phyloP scores from a whole-genome alignment of 1,284 basidiomycete species.

The Coniferiporia weirii region DNA sequence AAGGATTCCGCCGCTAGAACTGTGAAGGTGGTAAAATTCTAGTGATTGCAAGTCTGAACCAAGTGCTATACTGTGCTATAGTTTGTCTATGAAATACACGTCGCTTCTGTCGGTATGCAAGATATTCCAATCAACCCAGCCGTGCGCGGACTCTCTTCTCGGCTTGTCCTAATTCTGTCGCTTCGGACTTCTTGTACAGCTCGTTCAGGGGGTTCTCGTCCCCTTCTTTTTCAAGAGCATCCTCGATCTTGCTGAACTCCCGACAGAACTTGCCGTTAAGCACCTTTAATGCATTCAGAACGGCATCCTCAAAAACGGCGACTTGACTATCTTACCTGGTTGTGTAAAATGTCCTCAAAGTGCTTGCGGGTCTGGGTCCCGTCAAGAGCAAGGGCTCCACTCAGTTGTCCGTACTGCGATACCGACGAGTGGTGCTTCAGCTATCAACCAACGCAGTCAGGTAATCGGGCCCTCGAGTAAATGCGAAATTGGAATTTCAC shows the following conservation, averaged over 20 bases:
- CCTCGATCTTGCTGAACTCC: slow-evolving; percentile 52
- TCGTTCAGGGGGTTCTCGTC: slow-evolving; percentile 50
- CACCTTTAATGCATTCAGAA: slow-evolving; percentile 32
- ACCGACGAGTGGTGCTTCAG: slow-evolving; percentile 58
- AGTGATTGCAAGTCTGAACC: too few relatives aligned
- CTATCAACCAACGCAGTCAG: slow-evolving; percentile 28
- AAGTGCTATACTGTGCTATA: too few relatives aligned
- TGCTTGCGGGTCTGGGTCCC: slow-evolving; percentile 43
- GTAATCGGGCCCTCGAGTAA: not conserved
- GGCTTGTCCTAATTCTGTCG: slow-evolving; percentile 49
- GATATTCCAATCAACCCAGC: slow-evolving; percentile 35
- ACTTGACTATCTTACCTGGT: slow-evolving; percentile 36
- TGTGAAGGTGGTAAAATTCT: too few relatives aligned
- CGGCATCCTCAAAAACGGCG: not conserved
- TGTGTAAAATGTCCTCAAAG: slow-evolving; percentile 55
- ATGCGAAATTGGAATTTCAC: slow-evolving; percentile 24
- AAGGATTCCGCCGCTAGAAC: too few relatives aligned
- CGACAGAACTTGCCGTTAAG: slow-evolving; percentile 55
- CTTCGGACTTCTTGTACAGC: slow-evolving; percentile 47
- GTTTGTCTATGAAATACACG: too few relatives aligned
- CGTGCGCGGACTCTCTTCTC: slow-evolving; percentile 53
- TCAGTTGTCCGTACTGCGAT: slow-evolving; percentile 60
- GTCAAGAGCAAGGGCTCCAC: slow-evolving; percentile 51
- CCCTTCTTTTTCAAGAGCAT: slow-evolving; percentile 54
- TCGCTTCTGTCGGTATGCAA: not conserved